Percentiles rank a stretch among this genome's conserved stretches.
Conservation (phyloP, 441 rosid species). For the Croton laevigatus region DNA sequence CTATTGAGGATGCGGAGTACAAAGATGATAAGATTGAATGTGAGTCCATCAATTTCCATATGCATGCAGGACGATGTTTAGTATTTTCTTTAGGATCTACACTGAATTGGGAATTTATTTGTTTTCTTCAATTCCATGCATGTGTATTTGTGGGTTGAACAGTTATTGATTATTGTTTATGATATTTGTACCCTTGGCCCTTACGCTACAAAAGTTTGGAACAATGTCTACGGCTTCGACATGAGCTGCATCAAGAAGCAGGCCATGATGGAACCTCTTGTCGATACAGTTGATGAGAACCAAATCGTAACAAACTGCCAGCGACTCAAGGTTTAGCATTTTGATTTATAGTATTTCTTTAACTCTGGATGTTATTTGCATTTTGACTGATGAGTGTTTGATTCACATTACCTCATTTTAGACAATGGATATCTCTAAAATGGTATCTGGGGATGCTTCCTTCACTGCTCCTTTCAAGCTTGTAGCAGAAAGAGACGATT, state of each 20-base stretch:
- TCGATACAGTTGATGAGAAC: conserved; percentile 89
- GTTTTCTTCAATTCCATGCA: background rate
- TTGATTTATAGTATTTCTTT: background rate
- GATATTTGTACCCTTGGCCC: background rate
- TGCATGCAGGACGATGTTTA: conserved; percentile 1
- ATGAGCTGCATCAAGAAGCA: conserved; percentile 99
- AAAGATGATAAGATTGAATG: conserved; percentile 97
- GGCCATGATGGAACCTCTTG: conserved; percentile 96
- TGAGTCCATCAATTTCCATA: conserved; percentile 32
- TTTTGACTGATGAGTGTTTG: conserved; percentile 21
- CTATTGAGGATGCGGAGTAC: conserved; percentile 96
- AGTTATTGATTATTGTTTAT: conserved; percentile 4
- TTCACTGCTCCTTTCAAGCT: conserved; percentile 95
- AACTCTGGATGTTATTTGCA: background rate
- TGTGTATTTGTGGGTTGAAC: background rate
- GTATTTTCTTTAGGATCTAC: conserved; percentile 7
- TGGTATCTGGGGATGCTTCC: conserved; percentile 91
- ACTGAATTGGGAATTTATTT: background rate
- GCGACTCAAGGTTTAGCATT: conserved; percentile 63
- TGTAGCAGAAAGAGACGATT: conserved; percentile 86
- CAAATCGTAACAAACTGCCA: conserved; percentile 83
- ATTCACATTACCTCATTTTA: conserved; percentile 30
- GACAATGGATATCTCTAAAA: conserved; percentile 97
- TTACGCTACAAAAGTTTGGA: conserved; percentile 67
- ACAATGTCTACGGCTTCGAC: conserved; percentile 90